phyloP scores from a whole-genome alignment of 768 basidiomycete genomes.

The Pisolithus albus region DNA sequence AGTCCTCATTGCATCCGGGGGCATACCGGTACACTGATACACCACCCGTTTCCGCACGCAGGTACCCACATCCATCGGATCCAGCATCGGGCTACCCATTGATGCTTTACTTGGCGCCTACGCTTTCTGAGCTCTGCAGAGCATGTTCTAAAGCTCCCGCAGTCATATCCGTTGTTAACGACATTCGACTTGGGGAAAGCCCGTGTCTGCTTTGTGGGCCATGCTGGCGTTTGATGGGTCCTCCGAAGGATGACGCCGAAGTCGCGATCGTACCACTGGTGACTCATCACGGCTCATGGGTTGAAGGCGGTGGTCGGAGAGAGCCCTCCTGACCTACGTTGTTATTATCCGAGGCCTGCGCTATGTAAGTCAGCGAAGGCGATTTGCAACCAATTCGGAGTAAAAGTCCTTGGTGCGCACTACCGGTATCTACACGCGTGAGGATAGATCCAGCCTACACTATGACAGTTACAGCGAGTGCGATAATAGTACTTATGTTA shows the following conservation, averaged over 20 bases:
- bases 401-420: no score
- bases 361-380: no score
- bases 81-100: slow-evolving; percentile 55
- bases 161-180: slow-evolving; percentile 57
- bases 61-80: slow-evolving; percentile 55
- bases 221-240: slow-evolving; percentile 71
- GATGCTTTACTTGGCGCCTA: slow-evolving; percentile 57
- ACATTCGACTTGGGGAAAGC: slow-evolving; percentile 70
- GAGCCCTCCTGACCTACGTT: neutral
- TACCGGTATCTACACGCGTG: no score
- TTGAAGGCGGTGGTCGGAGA: neutral
- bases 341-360: no score
- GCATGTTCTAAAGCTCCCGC: slow-evolving; percentile 69
- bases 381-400: no score
- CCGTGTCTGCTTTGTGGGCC: slow-evolving; percentile 66
- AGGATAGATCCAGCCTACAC: no score
- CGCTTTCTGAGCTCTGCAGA: slow-evolving; percentile 56
- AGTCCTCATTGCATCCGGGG: neutral
- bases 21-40: neutral
- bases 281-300: slow-evolving; percentile 29
- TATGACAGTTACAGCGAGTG: neutral
- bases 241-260: slow-evolving; percentile 30
- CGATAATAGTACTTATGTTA: neutral
- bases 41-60: slow-evolving; percentile 22
- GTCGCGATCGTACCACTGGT: slow-evolving; percentile 52